A percentile compares a stretch with the other conserved stretches of the same genome.
phyloP scores from a whole-genome alignment of 192 early-diverging fungal genomes.

The Thamnidium elegans region DNA sequence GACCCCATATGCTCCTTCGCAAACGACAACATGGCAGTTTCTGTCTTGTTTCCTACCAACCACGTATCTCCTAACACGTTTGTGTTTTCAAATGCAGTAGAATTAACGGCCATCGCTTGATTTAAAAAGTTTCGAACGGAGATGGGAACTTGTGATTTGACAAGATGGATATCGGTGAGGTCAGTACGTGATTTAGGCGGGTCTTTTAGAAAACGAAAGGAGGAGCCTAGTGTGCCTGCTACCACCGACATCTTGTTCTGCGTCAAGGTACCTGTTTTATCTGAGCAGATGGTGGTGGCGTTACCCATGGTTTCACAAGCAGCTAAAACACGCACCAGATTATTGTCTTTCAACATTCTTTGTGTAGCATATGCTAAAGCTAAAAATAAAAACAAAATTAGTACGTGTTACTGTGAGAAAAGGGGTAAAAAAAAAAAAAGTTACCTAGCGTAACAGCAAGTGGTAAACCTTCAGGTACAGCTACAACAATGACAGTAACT shows the following conservation, averaged over 20 bases:
- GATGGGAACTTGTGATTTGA: constrained; percentile 41
- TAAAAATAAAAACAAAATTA: neutral
- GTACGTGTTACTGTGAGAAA: neutral
- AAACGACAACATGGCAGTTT: constrained; percentile 87
- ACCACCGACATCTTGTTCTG: constrained; percentile 98
- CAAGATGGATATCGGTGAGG: constrained; percentile 46
- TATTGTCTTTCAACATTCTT: constrained; percentile 95
- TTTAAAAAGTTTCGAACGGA: constrained; percentile 52
- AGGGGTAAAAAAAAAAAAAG: neutral
- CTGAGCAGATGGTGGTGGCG: constrained; percentile 97
- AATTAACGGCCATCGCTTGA: constrained; percentile 82
- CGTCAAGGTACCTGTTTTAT: constrained; percentile 98
- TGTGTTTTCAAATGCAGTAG: constrained; percentile 65
- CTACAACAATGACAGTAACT: constrained; percentile 96
- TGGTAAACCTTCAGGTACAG: constrained; percentile 99
- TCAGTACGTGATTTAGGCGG: constrained; percentile 34
- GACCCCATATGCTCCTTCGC: constrained; percentile 61
- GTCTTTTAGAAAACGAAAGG: constrained; percentile 56
- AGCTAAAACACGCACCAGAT: constrained; percentile 90
- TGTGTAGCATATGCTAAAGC: constrained; percentile 93
- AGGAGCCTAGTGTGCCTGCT: constrained; percentile 73
- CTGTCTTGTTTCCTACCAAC: constrained; percentile 91
- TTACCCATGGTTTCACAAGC: constrained; percentile 99
- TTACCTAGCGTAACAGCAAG: constrained; percentile 85
- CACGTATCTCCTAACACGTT: constrained; percentile 43